These are phyloP conservation scores for Orbilia javanica DNA, from an alignment of 2,329 filamentous ascomycete genomes.

Conservation along the genomic window DNA sequence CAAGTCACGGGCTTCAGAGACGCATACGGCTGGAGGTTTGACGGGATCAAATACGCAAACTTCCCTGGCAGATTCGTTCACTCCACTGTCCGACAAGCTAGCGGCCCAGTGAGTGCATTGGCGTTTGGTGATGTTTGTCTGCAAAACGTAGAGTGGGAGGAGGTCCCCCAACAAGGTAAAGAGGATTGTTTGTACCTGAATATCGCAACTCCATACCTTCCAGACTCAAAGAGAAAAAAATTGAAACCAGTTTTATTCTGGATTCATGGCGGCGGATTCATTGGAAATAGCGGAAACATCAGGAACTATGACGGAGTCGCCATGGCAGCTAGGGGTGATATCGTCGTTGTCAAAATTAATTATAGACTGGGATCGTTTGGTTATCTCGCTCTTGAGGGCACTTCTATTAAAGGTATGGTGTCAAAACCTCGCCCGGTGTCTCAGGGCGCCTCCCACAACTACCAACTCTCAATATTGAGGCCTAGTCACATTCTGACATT, in stretches of 20 bases:
- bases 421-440: background rate
- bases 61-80: conserved; percentile 68
- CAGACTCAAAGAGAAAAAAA: background rate
- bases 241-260: conserved; percentile 61
- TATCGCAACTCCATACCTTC: conserved; percentile 62
- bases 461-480: background rate
- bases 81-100: conserved; percentile 64
- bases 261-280: conserved; percentile 68
- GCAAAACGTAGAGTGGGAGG: conserved; percentile 63
- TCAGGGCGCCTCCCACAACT: background rate
- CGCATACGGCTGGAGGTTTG: conserved; percentile 69
- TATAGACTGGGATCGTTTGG: conserved; percentile 71
- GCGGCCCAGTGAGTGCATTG: conserved; percentile 60
- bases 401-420: conserved; percentile 62
- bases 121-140: conserved; percentile 65
- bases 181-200: conserved; percentile 70
- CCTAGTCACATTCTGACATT: too few species aligned
- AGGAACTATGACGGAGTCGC: conserved; percentile 72
- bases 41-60: conserved; percentile 68
- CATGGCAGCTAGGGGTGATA: conserved; percentile 69
- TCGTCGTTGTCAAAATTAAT: conserved; percentile 71
- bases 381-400: conserved; percentile 68
- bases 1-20: conserved; percentile 65
- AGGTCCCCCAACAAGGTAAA: conserved; percentile 63
- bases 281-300: conserved; percentile 74